These are phyloP conservation scores for Solanum hybrid DNA, from an alignment of 305 asterid genomes.

Conservation along the genomic window DNA sequence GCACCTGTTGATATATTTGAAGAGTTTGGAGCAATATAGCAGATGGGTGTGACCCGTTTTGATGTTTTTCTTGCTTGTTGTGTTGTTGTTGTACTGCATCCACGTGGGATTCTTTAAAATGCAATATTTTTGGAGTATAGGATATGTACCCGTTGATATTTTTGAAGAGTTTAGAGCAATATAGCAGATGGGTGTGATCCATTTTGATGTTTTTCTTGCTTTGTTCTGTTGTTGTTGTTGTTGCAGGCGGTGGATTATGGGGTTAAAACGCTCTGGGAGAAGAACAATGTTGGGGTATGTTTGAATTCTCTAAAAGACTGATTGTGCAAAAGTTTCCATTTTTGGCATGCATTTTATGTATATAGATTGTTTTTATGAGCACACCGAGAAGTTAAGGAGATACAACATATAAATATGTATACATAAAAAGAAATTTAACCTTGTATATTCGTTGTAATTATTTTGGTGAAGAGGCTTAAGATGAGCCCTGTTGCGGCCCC, in stretches of 20 bases:
- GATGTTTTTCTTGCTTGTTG: neutral
- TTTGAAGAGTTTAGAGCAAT: neutral
- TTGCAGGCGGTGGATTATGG: constrained; percentile 88
- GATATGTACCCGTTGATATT: neutral
- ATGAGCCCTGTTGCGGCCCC: neutral
- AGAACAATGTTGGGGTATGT: constrained; percentile 71
- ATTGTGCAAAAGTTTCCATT: neutral
- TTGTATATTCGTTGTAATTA: neutral
- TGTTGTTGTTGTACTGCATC: neutral
- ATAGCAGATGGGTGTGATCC: neutral
- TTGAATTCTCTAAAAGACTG: neutral
- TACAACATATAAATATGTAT: neutral
- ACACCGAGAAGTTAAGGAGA: neutral
- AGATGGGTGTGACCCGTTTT: neutral
- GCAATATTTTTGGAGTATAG: neutral
- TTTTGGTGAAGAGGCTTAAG: neutral
- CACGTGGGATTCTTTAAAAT: neutral
- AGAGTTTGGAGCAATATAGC: neutral
- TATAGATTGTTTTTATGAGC: neutral
- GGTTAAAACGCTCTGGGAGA: constrained; percentile 68
- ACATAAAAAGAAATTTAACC: neutral
- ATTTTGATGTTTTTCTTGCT: neutral
- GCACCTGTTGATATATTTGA: neutral
- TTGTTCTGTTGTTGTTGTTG: constrained; percentile 11
- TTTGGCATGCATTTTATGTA: neutral